phyloP scores from a whole-genome alignment of 768 basidiomycete genomes.

The Dentipellis sp. region DNA sequence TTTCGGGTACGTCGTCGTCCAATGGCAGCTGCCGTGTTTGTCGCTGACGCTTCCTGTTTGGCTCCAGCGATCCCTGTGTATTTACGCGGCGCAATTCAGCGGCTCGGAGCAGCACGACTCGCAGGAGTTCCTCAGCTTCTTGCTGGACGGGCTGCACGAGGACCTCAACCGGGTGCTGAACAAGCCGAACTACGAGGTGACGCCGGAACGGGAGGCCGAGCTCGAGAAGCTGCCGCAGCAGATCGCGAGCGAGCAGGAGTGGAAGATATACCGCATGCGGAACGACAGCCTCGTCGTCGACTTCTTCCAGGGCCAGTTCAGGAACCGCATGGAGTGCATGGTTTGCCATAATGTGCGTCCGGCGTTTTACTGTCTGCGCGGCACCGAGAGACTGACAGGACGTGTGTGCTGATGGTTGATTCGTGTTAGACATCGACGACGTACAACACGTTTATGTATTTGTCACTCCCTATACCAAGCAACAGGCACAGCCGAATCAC shows the following conservation, averaged over 20 bases:
- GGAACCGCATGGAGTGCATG: slow-evolving; percentile 80
- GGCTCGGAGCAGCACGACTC: slow-evolving; percentile 94
- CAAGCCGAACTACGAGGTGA: slow-evolving; percentile 55
- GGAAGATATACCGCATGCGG: slow-evolving; percentile 80
- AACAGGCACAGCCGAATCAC: slow-evolving; percentile 50
- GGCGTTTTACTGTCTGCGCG: slow-evolving; percentile 9
- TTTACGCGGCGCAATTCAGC: slow-evolving; percentile 60
- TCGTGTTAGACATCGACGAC: slow-evolving; percentile 82
- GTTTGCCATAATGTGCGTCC: slow-evolving; percentile 75
- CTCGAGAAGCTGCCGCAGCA: slow-evolving; percentile 81
- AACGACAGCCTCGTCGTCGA: slow-evolving; percentile 95
- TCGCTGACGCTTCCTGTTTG: slow-evolving; percentile 17
- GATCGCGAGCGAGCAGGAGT: slow-evolving; percentile 87
- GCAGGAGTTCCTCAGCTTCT: slow-evolving; percentile 91
- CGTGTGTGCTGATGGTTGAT: slow-evolving; percentile 6
- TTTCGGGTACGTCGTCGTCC: slow-evolving; percentile 54
- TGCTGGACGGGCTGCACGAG: slow-evolving; percentile 93
- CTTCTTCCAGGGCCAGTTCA: slow-evolving; percentile 96
- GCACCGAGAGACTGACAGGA: not conserved
- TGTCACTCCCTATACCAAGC: slow-evolving; percentile 82
- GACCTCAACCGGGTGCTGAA: slow-evolving; percentile 83
- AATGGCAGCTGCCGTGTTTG: not conserved
- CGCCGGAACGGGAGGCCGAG: slow-evolving; percentile 78
- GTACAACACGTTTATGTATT: slow-evolving; percentile 93
- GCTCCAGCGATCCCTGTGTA: slow-evolving; percentile 48